Percentiles rank a stretch among this genome's conserved stretches.
Evolutionary conservation across 495 filamentous ascomycete genomes (phyloP).

Genomic region (Neurospora sp.): DNA sequence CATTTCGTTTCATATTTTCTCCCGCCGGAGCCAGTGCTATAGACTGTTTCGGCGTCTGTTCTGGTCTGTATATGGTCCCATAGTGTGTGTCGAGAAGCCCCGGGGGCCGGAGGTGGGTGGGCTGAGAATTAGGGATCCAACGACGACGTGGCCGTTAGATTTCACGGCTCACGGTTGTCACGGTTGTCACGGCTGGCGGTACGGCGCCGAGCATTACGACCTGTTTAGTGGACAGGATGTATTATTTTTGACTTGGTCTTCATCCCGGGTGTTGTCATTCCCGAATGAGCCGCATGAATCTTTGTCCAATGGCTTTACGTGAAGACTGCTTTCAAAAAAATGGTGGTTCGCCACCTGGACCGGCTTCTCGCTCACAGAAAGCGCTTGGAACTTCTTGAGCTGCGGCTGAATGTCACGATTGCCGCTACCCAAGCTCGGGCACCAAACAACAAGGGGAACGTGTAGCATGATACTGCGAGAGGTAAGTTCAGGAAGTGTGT

Average conservation of each 20-base stretch:
- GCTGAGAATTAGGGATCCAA: neutral
- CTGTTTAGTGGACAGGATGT: neutral
- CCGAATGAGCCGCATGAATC: neutral
- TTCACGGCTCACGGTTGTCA: neutral
- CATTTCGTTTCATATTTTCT: neutral
- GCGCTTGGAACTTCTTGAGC: neutral
- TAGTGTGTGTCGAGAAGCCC: neutral
- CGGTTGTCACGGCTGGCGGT: neutral
- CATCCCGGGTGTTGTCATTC: neutral
- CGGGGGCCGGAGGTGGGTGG: neutral
- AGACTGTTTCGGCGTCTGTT: neutral
- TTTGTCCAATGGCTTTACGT: neutral
- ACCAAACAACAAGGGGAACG: no score
- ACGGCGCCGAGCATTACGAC: neutral
- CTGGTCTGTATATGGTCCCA: neutral
- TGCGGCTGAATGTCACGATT: neutral
- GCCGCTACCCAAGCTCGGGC: neutral
- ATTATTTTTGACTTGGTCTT: neutral
- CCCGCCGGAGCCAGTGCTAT: neutral
- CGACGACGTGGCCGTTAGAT: neutral
- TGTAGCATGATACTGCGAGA: neutral
- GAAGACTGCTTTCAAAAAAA: neutral
- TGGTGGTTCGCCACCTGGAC: neutral
- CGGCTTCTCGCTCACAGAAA: neutral
- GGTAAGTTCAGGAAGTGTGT: neutral